Evolutionary conservation across 1,139 yeast species (phyloP).

Genomic region (Blastobotrys arbuscula): DNA sequence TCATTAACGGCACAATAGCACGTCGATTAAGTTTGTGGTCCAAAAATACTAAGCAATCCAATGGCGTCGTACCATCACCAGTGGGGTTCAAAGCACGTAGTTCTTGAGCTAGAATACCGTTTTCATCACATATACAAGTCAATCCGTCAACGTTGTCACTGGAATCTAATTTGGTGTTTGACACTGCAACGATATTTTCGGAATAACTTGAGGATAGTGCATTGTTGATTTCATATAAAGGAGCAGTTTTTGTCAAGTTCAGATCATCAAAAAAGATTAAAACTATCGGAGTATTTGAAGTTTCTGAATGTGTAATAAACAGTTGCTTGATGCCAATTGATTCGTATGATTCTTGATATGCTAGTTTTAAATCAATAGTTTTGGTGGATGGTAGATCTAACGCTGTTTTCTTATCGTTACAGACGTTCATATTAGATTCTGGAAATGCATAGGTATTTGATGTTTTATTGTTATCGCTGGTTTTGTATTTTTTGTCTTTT

Average conservation of each 20-base stretch:
- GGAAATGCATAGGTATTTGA: not conserved
- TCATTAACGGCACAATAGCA: constrained; percentile 14
- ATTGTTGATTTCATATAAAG: not conserved
- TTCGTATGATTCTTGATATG: not conserved
- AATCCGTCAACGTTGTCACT: not conserved
- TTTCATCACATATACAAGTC: constrained; percentile 9
- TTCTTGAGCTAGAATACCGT: constrained; percentile 18
- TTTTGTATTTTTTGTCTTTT: no score
- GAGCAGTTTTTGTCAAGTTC: not conserved
- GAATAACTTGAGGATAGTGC: constrained; percentile 7
- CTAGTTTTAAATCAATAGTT: constrained; percentile 3
- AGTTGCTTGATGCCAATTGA: not conserved
- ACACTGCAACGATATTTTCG: constrained; percentile 10
- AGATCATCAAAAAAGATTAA: constrained; percentile 12
- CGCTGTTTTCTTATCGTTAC: constrained; percentile 7
- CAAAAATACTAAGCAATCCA: constrained; percentile 19
- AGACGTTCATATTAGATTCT: constrained; percentile 8
- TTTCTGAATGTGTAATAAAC: constrained; percentile 1
- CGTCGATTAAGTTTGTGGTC: constrained; percentile 14
- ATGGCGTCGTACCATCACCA: constrained; percentile 23
- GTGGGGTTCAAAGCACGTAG: constrained; percentile 24
- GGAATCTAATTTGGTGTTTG: not conserved
- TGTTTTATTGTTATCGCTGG: not conserved
- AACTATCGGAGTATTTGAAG: constrained; percentile 1
- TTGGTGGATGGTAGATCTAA: constrained; percentile 5